phyloP scores from a whole-genome alignment of 108 stramenopile genomes.

The Nitzschia sp. region DNA sequence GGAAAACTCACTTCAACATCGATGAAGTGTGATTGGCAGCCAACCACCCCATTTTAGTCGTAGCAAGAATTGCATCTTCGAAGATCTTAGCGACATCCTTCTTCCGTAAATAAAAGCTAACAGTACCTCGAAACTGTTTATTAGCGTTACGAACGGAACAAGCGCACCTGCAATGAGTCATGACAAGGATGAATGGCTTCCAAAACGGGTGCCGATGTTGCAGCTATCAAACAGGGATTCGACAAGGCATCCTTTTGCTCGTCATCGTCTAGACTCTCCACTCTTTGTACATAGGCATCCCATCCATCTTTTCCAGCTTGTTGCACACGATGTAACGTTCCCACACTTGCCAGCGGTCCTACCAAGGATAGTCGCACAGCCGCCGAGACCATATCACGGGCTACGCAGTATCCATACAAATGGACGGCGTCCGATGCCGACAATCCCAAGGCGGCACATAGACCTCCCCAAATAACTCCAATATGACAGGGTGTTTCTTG shows the following conservation, averaged over 20 bases:
- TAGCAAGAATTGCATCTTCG: too few relatives aligned
- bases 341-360: conserved; percentile 68
- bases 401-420: conserved; percentile 67
- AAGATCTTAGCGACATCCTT: too few relatives aligned
- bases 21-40: too few relatives aligned
- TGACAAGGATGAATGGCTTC: conserved; percentile 79
- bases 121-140: too few relatives aligned
- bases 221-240: neutral
- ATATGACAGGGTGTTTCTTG: conserved; percentile 39
- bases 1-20: too few relatives aligned
- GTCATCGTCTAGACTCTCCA: too few relatives aligned
- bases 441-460: conserved; percentile 42
- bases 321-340: conserved; percentile 46
- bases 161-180: conserved; percentile 59
- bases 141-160: conserved; percentile 55
- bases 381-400: conserved; percentile 78
- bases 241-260: too few relatives aligned
- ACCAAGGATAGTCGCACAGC: conserved; percentile 77
- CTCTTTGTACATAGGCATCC: conserved; percentile 16
- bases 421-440: conserved; percentile 42
- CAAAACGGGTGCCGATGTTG: conserved; percentile 54
- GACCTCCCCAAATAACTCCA: conserved; percentile 60
- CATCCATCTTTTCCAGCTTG: conserved; percentile 55
- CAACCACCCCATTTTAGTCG: too few relatives aligned
- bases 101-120: too few relatives aligned